These are phyloP conservation scores for Seiridium unicorne DNA, from an alignment of 2,329 filamentous ascomycete genomes.

Conservation along the genomic window DNA sequence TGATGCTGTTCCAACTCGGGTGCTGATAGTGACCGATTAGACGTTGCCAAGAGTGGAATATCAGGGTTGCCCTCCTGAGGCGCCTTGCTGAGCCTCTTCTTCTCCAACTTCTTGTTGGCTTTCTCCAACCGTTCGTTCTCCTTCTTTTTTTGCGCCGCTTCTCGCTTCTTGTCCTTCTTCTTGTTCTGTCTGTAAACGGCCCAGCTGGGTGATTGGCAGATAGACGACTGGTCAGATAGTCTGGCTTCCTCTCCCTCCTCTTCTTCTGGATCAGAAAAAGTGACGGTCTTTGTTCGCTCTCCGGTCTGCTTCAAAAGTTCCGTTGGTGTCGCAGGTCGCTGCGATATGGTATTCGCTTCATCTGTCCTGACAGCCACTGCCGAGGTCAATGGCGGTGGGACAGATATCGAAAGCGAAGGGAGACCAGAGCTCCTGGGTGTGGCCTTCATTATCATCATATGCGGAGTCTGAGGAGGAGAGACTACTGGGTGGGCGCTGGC, in stretches of 20 bases:
- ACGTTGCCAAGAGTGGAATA: conserved; percentile 22
- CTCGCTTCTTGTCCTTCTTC: conserved; percentile 44
- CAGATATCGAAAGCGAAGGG: conserved; percentile 30
- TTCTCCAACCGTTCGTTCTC: conserved; percentile 39
- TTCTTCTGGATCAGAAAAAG: conserved; percentile 33
- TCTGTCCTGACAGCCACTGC: conserved; percentile 15
- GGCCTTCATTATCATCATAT: conserved; percentile 29
- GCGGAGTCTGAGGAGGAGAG: conserved; percentile 28
- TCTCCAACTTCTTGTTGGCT: conserved; percentile 35
- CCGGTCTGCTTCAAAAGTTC: conserved; percentile 16
- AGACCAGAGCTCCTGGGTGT: conserved; percentile 27
- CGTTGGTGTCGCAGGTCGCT: background rate
- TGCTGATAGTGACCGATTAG: conserved; percentile 24
- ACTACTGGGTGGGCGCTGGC: conserved; percentile 28
- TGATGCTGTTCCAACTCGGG: conserved; percentile 20
- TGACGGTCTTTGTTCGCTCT: conserved; percentile 36
- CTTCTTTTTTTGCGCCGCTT: conserved; percentile 37
- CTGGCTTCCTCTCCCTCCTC: conserved; percentile 28
- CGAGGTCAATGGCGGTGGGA: conserved; percentile 23
- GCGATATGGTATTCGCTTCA: background rate
- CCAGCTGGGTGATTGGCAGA: conserved; percentile 64
- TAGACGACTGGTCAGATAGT: conserved; percentile 45
- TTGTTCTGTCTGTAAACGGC: conserved; percentile 53
- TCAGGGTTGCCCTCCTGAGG: conserved; percentile 21
- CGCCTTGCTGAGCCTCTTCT: conserved; percentile 37